Evolutionary conservation across 495 filamentous ascomycete species (phyloP).

Genomic region (Penicillium nucicola): DNA sequence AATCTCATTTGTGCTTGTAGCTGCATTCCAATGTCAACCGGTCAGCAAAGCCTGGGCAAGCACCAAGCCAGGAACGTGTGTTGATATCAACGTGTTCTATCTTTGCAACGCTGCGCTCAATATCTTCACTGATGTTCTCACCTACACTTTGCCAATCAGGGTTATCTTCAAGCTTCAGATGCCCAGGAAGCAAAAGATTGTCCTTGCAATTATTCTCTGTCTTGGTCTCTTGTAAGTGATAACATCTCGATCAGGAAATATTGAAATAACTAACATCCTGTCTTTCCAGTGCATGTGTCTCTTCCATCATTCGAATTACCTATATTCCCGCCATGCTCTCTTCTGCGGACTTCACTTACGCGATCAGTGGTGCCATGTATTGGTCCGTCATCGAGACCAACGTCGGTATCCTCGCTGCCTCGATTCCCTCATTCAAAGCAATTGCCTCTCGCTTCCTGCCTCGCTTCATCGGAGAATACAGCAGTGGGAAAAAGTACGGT

Average conservation of each 20-base stretch:
- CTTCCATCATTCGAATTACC: conserved; percentile 42
- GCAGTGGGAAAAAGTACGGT: conserved; percentile 25
- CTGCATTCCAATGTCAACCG: conserved; percentile 36
- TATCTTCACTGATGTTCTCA: conserved; percentile 50
- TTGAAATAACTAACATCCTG: not conserved
- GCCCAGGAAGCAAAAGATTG: conserved; percentile 36
- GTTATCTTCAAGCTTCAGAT: conserved; percentile 35
- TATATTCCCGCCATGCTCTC: conserved; percentile 38
- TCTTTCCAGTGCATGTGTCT: conserved; percentile 32
- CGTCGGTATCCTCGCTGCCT: conserved; percentile 39
- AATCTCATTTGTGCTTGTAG: conserved; percentile 32
- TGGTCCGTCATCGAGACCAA: conserved; percentile 46
- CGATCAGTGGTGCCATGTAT: conserved; percentile 41
- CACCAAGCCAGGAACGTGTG: conserved; percentile 31
- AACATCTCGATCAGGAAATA: not conserved
- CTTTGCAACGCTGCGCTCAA: conserved; percentile 47
- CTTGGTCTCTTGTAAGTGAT: conserved; percentile 40
- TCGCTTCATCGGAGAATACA: conserved; percentile 39
- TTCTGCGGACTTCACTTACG: conserved; percentile 35
- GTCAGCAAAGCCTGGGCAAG: conserved; percentile 32
- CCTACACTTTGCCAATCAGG: conserved; percentile 46
- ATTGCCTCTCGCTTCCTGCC: conserved; percentile 41
- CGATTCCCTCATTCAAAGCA: conserved; percentile 42
- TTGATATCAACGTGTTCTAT: conserved; percentile 46
- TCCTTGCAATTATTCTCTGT: conserved; percentile 33